These are phyloP conservation scores for Cicer bijugum DNA, from an alignment of 306 rosid genomes.

Conservation along the genomic window DNA sequence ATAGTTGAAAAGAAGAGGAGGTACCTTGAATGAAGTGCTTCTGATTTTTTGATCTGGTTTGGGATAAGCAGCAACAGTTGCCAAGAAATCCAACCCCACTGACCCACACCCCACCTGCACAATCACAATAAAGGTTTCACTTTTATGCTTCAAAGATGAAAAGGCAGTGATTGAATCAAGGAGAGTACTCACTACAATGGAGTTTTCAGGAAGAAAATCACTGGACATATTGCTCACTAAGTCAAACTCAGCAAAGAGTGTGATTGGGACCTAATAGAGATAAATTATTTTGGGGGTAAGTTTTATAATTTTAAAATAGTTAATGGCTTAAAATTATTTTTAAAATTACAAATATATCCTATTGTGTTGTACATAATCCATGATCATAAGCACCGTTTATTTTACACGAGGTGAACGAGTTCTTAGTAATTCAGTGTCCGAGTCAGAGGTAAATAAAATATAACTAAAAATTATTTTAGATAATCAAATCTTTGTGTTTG, in stretches of 20 bases:
- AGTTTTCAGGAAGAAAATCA: constrained; percentile 50
- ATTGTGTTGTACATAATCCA: neutral
- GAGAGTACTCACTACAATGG: constrained; percentile 56
- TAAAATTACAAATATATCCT: constrained; percentile 3
- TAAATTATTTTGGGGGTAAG: neutral
- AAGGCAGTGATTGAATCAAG: neutral
- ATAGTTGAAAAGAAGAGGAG: neutral
- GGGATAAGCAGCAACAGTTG: constrained; percentile 68
- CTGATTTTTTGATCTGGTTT: constrained; percentile 80
- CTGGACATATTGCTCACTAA: constrained; percentile 55
- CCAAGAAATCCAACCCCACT: constrained; percentile 63
- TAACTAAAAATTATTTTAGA: no score
- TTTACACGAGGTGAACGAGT: no score
- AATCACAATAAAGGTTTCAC: neutral
- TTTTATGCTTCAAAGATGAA: constrained; percentile 36
- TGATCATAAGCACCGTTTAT: no score
- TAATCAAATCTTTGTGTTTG: no score
- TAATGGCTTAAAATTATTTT: neutral
- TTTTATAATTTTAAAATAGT: neutral
- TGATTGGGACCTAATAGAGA: neutral
- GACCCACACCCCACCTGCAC: constrained; percentile 73
- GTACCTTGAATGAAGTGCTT: constrained; percentile 70
- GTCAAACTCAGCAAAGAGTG: neutral
- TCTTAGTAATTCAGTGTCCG: no score
- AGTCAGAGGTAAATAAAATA: no score